Base-by-base conservation (phyloP, 2,329 filamentous ascomycete species). In the Ceratocystis eucalypticola region DNA sequence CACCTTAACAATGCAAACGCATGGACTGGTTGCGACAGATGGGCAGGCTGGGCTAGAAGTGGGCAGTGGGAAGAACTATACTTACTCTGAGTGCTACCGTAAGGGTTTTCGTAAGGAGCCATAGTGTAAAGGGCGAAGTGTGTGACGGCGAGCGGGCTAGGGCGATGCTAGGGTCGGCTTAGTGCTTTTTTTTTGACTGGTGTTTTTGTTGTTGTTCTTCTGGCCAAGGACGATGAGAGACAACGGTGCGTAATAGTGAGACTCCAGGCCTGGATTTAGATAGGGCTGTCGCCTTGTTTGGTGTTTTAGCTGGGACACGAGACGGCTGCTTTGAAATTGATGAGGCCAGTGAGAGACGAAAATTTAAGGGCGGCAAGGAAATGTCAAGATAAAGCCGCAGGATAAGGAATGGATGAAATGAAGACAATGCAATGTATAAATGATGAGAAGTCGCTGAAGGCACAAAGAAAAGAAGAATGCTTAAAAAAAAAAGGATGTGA, bases 81-180 rank as follows among this genome's bases (percentile, higher is more conserved):
- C 53, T 59, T 59, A 59, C 53, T 59, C 53, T 59, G 53, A 33
- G 53, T 59, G 53, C 53, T 59, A 4, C 53, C 53, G 53, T 59
- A 59, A 25, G 53, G 53, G 53, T 59, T 59, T 10, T 59, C 53
- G 22, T 59, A 59, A 3, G 53, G 28, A 17, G 53, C 53, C 53
- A 59, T 59, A 10, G 48, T 48, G 20, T 10, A 10, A 5, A 22
- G 22, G 20, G 22, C 48, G 48, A 7, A 48, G 48, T 25, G 3
- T 25, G 48, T 25, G 48, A 59, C 25, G 33, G 25, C 8, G 50
- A 30, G n/a, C 4, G 22, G 50, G 33, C 3, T 37, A 25, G 20
- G 22, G 45, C 45, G 5, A 10, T 53, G 48, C 33, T 37, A 10
- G 8, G 8, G 33, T 7, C 10, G 8, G 33, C 33, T 37, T 37